A percentile compares a stretch with the other conserved stretches of the same genome.
phyloP scores from a whole-genome alignment of 805 yeast genomes.

The Pichia cabralensis region DNA sequence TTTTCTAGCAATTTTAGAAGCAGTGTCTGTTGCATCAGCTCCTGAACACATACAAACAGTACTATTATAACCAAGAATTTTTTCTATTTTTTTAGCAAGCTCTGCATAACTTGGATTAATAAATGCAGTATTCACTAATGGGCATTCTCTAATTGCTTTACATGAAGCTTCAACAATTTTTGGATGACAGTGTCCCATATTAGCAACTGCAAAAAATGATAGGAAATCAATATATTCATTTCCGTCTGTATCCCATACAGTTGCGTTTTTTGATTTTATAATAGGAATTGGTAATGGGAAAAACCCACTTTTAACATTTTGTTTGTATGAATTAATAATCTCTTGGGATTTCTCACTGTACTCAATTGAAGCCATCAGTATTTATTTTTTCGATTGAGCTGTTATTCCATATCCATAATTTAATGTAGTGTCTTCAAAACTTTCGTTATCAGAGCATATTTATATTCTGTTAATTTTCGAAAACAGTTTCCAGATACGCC shows the following conservation, averaged over 20 bases:
- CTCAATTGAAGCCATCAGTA: too few species aligned
- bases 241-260: conserved; percentile 21
- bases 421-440: too few species aligned
- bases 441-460: too few species aligned
- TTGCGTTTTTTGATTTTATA: conserved; percentile 15
- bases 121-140: conserved; percentile 17
- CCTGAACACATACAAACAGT: conserved; percentile 19
- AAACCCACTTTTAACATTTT: conserved; percentile 18
- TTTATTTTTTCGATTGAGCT: too few species aligned
- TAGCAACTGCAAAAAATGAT: conserved; percentile 22
- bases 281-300: conserved; percentile 18
- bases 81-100: conserved; percentile 13
- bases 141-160: conserved; percentile 14
- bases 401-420: too few species aligned
- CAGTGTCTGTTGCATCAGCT: conserved; percentile 22
- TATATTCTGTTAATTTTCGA: too few species aligned
- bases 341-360: too few species aligned
- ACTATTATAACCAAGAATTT: conserved; percentile 17
- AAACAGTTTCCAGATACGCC: too few species aligned
- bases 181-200: conserved; percentile 24
- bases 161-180: conserved; percentile 20
- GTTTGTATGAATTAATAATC: too few species aligned
- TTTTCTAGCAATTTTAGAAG: conserved; percentile 21
- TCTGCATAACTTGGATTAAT: conserved; percentile 18
- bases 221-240: conserved; percentile 21